Conservation (phyloP, 139 green algal genomes). For the Auxenochlorella protothecoides region DNA sequence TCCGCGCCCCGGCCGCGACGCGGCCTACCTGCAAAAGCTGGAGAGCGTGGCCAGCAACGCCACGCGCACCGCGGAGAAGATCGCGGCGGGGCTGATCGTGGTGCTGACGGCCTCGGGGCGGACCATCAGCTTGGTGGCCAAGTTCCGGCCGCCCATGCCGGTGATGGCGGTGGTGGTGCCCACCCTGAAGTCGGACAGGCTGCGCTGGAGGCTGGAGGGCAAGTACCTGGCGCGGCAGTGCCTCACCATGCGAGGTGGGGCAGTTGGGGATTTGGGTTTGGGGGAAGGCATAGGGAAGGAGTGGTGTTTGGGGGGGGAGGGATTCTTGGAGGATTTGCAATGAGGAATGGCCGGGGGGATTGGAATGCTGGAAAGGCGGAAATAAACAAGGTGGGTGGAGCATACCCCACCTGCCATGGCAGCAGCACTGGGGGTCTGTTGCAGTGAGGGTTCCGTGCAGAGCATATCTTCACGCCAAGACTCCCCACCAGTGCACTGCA, state of each 20-base stretch:
- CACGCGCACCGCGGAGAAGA: constrained; percentile 73
- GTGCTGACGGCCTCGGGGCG: constrained; percentile 70
- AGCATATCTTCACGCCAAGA: no score
- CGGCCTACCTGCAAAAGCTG: constrained; percentile 23
- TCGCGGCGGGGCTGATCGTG: constrained; percentile 70
- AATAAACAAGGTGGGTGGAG: not conserved
- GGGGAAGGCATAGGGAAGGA: no score
- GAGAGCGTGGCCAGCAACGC: constrained; percentile 74
- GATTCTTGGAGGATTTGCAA: no score
- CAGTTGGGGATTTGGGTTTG: no score
- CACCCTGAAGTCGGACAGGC: constrained; percentile 14
- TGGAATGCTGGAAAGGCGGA: not conserved
- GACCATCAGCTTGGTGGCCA: constrained; percentile 69
- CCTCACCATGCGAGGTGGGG: constrained; percentile 28
- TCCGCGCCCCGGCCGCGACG: not conserved
- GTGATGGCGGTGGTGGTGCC: constrained; percentile 47
- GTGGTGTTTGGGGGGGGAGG: no score
- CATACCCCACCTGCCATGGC: no score
- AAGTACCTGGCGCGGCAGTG: constrained; percentile 36
- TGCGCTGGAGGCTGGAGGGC: constrained; percentile 32
- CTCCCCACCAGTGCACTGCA: not conserved
- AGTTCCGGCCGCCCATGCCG: constrained; percentile 72
- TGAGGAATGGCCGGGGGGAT: not conserved
- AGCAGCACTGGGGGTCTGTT: not conserved
- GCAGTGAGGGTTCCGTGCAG: constrained; percentile 1